Conservation (phyloP, 176 grass and related monocot species). For the Typha latifolia region DNA sequence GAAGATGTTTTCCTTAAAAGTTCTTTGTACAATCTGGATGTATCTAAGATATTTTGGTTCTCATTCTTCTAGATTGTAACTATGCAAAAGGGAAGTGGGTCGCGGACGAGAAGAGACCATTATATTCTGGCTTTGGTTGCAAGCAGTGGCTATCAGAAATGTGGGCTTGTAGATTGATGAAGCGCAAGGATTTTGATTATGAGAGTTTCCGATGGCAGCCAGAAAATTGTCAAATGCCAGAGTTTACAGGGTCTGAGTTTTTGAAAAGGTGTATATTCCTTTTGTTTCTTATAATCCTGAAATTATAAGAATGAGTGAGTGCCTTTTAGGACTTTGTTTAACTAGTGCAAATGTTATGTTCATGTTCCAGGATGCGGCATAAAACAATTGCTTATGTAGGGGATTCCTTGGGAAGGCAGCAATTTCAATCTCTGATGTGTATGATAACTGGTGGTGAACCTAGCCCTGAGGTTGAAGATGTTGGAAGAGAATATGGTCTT, state of each 20-base stretch:
- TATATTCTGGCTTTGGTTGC: slow-evolving; percentile 83
- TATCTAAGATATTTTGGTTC: slow-evolving; percentile 8
- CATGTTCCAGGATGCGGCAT: slow-evolving; percentile 53
- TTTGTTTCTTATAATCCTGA: slow-evolving; percentile 10
- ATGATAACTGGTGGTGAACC: slow-evolving; percentile 71
- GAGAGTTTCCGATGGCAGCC: slow-evolving; percentile 82
- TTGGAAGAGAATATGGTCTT: slow-evolving; percentile 66
- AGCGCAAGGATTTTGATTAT: slow-evolving; percentile 56
- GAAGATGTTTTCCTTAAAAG: neutral
- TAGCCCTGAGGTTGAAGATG: slow-evolving; percentile 53
- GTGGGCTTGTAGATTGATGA: slow-evolving; percentile 94
- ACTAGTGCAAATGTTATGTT: neutral
- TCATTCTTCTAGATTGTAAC: slow-evolving; percentile 58
- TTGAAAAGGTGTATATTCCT: slow-evolving; percentile 40
- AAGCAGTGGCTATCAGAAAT: slow-evolving; percentile 80
- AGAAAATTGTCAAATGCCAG: slow-evolving; percentile 64
- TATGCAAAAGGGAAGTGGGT: slow-evolving; percentile 94
- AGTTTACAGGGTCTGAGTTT: slow-evolving; percentile 58
- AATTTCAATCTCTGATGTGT: slow-evolving; percentile 97
- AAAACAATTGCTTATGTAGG: slow-evolving; percentile 91
- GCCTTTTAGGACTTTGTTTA: neutral
- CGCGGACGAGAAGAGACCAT: slow-evolving; percentile 43
- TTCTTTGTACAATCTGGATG: neutral
- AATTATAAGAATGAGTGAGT: slow-evolving; percentile 17
- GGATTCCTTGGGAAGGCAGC: slow-evolving; percentile 93